phyloP scores from a whole-genome alignment of 2,329 filamentous ascomycete genomes.

The Chrysoporthe austroafricana region DNA sequence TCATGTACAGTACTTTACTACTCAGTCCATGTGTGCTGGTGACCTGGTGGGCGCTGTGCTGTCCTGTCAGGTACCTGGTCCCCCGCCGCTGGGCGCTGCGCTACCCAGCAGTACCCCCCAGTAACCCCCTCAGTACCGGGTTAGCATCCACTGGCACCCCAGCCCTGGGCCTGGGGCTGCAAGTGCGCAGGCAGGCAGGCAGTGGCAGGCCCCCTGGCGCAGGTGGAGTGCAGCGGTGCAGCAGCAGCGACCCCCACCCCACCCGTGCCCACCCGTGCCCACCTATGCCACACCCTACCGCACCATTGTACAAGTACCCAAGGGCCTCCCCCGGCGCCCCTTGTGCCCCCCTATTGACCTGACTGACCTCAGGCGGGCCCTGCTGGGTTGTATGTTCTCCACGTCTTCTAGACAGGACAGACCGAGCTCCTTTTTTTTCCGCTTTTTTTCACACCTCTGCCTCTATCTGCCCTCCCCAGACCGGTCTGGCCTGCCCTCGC shows the following conservation, averaged over 20 bases:
- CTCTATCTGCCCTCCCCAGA: neutral
- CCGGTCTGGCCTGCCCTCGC: neutral
- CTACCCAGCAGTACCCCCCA: neutral
- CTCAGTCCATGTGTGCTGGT: no score
- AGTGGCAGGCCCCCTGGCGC: neutral
- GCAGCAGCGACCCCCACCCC: neutral
- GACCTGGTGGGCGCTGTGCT: no score
- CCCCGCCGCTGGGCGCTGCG: no score
- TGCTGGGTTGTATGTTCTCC: neutral
- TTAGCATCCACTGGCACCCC: neutral
- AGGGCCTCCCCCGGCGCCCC: neutral
- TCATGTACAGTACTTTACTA: no score
- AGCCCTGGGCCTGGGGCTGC: neutral
- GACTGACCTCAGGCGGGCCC: slow-evolving; percentile 17
- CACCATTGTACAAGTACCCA: neutral
- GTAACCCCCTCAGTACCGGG: no score
- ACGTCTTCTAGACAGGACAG: slow-evolving; percentile 17
- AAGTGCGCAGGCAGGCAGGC: no score
- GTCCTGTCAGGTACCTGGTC: no score
- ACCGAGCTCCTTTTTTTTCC: slow-evolving; percentile 25
- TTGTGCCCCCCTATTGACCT: slow-evolving; percentile 18
- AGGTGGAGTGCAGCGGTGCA: neutral
- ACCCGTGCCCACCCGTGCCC: slow-evolving; percentile 3
- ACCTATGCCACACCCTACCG: neutral
- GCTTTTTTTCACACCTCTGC: no score